phyloP scores from a whole-genome alignment of 345 rosid species.

The thale cress (Arabidopsis thaliana) region DNA sequence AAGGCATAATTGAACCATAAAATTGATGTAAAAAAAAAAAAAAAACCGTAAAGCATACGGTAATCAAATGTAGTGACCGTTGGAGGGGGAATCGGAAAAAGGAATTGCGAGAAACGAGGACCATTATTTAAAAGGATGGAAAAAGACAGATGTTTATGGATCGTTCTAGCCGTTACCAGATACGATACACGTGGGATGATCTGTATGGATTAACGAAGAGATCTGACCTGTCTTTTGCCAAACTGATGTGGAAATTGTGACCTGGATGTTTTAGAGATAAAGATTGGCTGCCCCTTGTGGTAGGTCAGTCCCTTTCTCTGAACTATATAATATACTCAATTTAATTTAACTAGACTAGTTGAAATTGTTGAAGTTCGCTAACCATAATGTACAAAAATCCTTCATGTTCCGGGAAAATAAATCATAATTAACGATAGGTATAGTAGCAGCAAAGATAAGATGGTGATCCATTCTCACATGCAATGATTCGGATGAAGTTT shows the following conservation, averaged over 20 bases:
- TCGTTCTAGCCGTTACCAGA: slow-evolving; percentile 47
- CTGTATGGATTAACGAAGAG: slow-evolving; percentile 11
- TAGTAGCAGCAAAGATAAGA: slow-evolving; percentile 21
- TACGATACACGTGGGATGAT: slow-evolving; percentile 30
- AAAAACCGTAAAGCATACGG: no score
- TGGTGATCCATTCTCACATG: slow-evolving; percentile 39
- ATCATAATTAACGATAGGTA: slow-evolving; percentile 1
- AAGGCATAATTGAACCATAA: no score
- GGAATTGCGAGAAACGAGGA: slow-evolving; percentile 12
- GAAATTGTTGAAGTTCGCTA: background rate
- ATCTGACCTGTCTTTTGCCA: slow-evolving; percentile 43
- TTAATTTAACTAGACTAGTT: background rate
- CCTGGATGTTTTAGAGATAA: slow-evolving; percentile 42
- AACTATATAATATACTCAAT: background rate
- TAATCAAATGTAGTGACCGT: slow-evolving; percentile 15
- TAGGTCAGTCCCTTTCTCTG: slow-evolving; percentile 6
- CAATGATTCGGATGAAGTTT: slow-evolving; percentile 31
- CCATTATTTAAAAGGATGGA: slow-evolving; percentile 16
- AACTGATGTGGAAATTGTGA: slow-evolving; percentile 44
- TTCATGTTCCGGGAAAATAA: background rate
- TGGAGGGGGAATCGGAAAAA: background rate
- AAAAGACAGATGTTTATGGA: slow-evolving; percentile 38
- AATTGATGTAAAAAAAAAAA: no score
- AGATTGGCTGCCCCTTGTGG: slow-evolving; percentile 14
- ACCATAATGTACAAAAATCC: background rate